Evolutionary conservation across 805 yeast species (phyloP), one percentile per base, ranked within the genome.

Genomic region (Kodamaea nitidulidarum): DNA sequence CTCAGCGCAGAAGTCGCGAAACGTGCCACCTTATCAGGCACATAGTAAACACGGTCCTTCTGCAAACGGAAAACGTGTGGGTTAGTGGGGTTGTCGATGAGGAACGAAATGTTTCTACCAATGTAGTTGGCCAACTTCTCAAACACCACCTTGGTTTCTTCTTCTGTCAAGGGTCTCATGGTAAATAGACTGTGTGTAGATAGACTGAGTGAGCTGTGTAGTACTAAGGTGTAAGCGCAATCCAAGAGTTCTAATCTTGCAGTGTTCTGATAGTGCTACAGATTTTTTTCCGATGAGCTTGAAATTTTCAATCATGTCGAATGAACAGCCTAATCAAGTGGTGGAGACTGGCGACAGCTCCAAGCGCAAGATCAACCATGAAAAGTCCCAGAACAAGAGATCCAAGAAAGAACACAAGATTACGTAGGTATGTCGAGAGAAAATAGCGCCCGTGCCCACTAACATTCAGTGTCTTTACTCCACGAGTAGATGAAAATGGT

Each of bases 101-200:
- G 68, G 45, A 80, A 80, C 4, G 95, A 80, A 42, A 93, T 91
- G 63, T 91, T 93, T 61, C 96, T 76, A n/a, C 98, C 98, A 49
- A 93, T 86, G 56, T 93, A 93, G 61, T 84, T 91, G 45, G 98
- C 97, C 41, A 93, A 76, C 65, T 93, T 93, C 58, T 93, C 98
- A 61, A 93, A 91, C 30, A 93, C 95, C 12, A 84, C 91, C 61
- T 85, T 88, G 31, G 98, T 91, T 61, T 93, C 98, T 61, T 88
- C 96, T 60, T 91, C 98, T 48, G 98, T 91, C 49, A 91, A 75
- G 36, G 88, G 87, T 73, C 98, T 84, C 98, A 91, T 91, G 16
- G 32, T 16, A 8, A 9, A 16, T 25, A 25, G 24, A 21, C 24
- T n/a, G n/a, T n/a, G n/a, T n/a, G n/a, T n/a, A 21, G 24, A 21